Percentiles rank a stretch among this genome's conserved stretches.
Conservation (phyloP, 192 early-diverging fungal species). For the Umbelopsis sp. region DNA sequence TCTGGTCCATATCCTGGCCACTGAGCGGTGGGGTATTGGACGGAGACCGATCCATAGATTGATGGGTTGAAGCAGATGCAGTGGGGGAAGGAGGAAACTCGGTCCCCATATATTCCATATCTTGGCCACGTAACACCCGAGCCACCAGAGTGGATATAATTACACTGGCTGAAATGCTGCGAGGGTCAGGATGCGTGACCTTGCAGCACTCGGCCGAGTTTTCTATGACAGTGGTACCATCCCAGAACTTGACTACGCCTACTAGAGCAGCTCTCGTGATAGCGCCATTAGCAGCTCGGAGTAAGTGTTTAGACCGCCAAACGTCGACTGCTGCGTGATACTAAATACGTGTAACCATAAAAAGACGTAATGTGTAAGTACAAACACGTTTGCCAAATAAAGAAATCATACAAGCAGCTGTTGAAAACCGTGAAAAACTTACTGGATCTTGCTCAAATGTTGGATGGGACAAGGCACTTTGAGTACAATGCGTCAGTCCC, state of each 20-base stretch:
- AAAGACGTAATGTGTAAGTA: neutral
- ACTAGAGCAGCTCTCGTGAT: constrained; percentile 48
- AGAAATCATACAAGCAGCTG: neutral
- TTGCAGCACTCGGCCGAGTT: constrained; percentile 36
- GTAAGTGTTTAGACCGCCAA: constrained; percentile 36
- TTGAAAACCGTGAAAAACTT: constrained; percentile 7
- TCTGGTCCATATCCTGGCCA: neutral
- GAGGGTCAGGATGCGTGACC: constrained; percentile 52
- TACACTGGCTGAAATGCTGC: constrained; percentile 47
- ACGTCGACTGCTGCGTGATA: constrained; percentile 41
- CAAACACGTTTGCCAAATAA: neutral
- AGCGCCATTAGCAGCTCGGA: constrained; percentile 49
- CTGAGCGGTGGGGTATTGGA: constrained; percentile 19
- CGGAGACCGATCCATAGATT: constrained; percentile 1
- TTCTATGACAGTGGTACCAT: constrained; percentile 43
- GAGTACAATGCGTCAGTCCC: constrained; percentile 58
- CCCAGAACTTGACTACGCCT: constrained; percentile 48
- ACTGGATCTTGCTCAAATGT: constrained; percentile 52
- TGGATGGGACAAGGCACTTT: constrained; percentile 47
- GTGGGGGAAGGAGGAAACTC: constrained; percentile 12
- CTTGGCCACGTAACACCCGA: constrained; percentile 38
- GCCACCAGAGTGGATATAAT: constrained; percentile 45
- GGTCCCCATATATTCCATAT: constrained; percentile 24
- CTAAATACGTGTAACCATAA: constrained; percentile 13
- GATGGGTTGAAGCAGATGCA: neutral